phyloP scores from a whole-genome alignment of 1,139 yeast genomes.

The Kodamaea derodonti region DNA sequence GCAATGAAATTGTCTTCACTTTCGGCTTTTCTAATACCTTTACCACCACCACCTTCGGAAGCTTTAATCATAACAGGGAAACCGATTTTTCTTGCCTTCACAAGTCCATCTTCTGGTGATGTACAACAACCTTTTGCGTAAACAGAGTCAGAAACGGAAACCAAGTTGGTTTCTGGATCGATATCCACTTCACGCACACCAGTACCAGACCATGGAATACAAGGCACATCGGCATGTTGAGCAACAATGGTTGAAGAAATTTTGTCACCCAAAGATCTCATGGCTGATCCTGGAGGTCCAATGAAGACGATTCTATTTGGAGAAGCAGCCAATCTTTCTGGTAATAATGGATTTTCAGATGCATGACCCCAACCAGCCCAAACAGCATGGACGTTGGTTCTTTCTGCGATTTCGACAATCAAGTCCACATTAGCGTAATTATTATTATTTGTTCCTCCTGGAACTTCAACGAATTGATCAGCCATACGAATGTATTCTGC shows the following conservation, averaged over 20 bases:
- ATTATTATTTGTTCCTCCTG: conserved; percentile 98
- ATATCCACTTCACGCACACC: conserved; percentile 81
- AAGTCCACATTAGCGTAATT: conserved; percentile 97
- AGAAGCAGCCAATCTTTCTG: conserved; percentile 88
- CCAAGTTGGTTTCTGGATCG: conserved; percentile 69
- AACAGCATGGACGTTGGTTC: conserved; percentile 94
- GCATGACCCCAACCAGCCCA: conserved; percentile 99
- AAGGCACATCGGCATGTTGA: conserved; percentile 95
- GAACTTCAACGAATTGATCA: conserved; percentile 95
- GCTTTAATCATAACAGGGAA: conserved; percentile 97
- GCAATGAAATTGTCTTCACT: conserved; percentile 65
- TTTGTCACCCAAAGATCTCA: conserved; percentile 98
- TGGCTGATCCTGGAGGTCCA: conserved; percentile 98
- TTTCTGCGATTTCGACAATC: conserved; percentile 95
- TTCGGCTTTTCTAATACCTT: conserved; percentile 93
- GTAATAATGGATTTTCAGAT: conserved; percentile 91
- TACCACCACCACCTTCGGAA: conserved; percentile 99
- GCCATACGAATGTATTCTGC: conserved; percentile 99
- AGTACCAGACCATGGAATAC: conserved; percentile 99
- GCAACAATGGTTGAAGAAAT: conserved; percentile 97
- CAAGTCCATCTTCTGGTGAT: conserved; percentile 83
- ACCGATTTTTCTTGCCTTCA: conserved; percentile 79
- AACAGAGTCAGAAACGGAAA: conserved; percentile 78
- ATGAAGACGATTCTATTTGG: conserved; percentile 86
- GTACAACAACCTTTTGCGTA: conserved; percentile 86